Percentiles rank a stretch among this genome's conserved stretches.
phyloP scores from a whole-genome alignment of 257 asterid genomes.

The Solanum medicagineum region DNA sequence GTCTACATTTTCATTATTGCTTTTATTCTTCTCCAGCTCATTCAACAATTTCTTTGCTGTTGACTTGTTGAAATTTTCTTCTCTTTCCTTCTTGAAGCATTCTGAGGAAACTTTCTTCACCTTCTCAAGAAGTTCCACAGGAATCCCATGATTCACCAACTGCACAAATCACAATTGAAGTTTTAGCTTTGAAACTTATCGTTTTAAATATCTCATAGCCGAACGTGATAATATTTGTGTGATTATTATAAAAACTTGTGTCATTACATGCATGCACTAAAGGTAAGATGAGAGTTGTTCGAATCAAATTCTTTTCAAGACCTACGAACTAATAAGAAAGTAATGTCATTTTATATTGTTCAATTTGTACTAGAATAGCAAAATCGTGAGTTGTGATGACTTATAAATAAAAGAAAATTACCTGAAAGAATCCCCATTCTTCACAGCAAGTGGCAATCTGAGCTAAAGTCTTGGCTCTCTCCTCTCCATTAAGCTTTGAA shows the following conservation, averaged over 20 bases:
- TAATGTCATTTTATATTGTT: too few relatives aligned
- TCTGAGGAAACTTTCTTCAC: constrained; percentile 64
- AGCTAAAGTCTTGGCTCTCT: constrained; percentile 52
- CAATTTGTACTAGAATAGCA: too few relatives aligned
- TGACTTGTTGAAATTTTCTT: constrained; percentile 45
- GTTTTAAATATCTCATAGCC: neutral
- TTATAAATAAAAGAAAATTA: neutral
- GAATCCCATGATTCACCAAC: constrained; percentile 74
- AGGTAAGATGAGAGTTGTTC: neutral
- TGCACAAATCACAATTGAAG: neutral
- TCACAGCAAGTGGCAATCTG: constrained; percentile 58
- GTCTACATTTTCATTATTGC: constrained; percentile 41
- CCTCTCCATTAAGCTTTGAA: constrained; percentile 65
- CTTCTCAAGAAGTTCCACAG: constrained; percentile 56
- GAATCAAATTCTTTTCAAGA: neutral
- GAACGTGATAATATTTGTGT: neutral
- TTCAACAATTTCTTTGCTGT: constrained; percentile 29
- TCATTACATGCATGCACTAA: neutral
- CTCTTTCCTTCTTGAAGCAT: constrained; percentile 48
- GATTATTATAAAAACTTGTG: neutral
- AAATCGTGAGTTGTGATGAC: too few relatives aligned
- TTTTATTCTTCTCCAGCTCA: constrained; percentile 29
- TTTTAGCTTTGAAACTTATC: neutral
- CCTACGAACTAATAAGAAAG: neutral
- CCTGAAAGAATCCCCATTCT: constrained; percentile 97